Evolutionary conservation across 169 alveolate species (phyloP).

Genomic region (Plasmodium ovale): DNA sequence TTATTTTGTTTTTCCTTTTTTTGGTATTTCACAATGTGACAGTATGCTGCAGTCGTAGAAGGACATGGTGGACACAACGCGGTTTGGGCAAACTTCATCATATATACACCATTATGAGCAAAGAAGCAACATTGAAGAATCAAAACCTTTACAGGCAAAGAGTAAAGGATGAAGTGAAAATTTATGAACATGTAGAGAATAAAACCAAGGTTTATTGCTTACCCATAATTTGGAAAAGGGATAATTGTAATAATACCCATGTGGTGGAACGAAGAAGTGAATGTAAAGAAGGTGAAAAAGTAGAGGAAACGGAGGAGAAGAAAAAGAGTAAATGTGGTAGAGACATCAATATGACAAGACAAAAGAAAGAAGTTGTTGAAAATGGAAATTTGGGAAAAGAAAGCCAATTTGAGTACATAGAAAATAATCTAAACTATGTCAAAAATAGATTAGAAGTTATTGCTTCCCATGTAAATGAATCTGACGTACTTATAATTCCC

Average conservation of each 20-base stretch:
- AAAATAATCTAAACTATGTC: conserved; percentile 17
- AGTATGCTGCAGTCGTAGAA: neutral
- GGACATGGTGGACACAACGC: neutral
- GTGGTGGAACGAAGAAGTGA: neutral
- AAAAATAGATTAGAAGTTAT: conserved; percentile 13
- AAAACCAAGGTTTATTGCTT: conserved; percentile 32
- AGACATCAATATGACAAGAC: too few species aligned
- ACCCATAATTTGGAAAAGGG: conserved; percentile 33
- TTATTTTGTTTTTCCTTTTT: neutral
- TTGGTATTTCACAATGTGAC: neutral
- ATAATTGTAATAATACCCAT: neutral
- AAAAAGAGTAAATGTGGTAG: neutral
- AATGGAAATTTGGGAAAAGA: neutral
- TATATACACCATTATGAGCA: conserved; percentile 50
- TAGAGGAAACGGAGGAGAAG: neutral
- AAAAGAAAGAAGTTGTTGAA: too few species aligned
- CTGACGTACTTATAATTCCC: conserved; percentile 32
- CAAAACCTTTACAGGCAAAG: conserved; percentile 16
- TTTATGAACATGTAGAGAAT: conserved; percentile 40
- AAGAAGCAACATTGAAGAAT: conserved; percentile 19
- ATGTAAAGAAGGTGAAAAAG: neutral
- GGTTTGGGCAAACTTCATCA: neutral
- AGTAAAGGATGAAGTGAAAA: conserved; percentile 12
- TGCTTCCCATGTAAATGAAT: conserved; percentile 5
- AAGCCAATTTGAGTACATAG: conserved; percentile 44